phyloP scores from a whole-genome alignment of 306 rosid genomes.

The Cucurbita argyrosperma region DNA sequence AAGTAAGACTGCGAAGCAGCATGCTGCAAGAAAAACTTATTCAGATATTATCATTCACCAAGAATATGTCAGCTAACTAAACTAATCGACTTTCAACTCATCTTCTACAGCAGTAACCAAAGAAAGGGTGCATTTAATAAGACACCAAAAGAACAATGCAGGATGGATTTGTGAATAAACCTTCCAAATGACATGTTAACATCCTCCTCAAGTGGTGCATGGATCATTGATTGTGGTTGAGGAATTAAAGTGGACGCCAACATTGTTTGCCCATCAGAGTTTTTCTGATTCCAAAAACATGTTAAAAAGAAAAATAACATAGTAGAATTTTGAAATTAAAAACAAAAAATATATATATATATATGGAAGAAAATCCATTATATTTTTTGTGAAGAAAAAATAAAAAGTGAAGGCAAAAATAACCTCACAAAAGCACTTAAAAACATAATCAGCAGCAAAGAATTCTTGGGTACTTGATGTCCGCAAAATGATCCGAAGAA shows the following conservation, averaged over 20 bases:
- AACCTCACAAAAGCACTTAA: conserved; percentile 90
- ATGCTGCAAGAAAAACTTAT: conserved; percentile 47
- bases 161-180: conserved; percentile 30
- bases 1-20: conserved; percentile 68
- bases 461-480: conserved; percentile 76
- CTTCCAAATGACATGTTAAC: conserved; percentile 95
- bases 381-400: not conserved
- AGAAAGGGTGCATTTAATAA: not conserved
- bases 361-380: not conserved
- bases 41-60: conserved; percentile 8
- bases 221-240: conserved; percentile 60
- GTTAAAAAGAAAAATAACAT: not conserved
- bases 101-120: not conserved
- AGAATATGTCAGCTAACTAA: not conserved
- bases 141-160: not conserved
- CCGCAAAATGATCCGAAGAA: conserved; percentile 70
- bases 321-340: not conserved
- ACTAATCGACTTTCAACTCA: not conserved
- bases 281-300: conserved; percentile 43
- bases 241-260: conserved; percentile 87
- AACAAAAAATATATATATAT: too few species aligned
- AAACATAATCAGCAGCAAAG: conserved; percentile 77
- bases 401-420: conserved; percentile 6
- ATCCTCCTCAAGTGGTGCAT: conserved; percentile 64
- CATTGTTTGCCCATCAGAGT: conserved; percentile 74